Conservation (phyloP, 164 flowering plant genomes). For the Litsea cubeba region DNA sequence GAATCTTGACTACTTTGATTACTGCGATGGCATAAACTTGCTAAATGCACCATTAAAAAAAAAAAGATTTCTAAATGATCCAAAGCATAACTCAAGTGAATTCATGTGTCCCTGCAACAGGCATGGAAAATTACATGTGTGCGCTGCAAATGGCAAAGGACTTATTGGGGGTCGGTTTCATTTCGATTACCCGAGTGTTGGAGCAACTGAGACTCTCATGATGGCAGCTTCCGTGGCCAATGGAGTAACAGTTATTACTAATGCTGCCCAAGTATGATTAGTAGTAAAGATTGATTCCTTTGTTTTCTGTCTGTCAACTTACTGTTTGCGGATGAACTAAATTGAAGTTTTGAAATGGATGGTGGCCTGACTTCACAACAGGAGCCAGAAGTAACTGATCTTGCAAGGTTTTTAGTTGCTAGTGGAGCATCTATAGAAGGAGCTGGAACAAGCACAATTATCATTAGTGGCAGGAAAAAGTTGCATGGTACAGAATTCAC, state of each 20-base stretch:
- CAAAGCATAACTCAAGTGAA: background rate
- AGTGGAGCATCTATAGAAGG: slow-evolving; percentile 45
- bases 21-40: background rate
- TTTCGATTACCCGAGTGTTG: slow-evolving; percentile 53
- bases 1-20: no score
- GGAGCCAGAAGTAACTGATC: slow-evolving; percentile 55
- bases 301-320: background rate
- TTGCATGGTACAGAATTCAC: slow-evolving; percentile 34
- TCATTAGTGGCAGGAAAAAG: slow-evolving; percentile 29
- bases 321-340: background rate
- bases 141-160: slow-evolving; percentile 39
- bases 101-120: slow-evolving; percentile 19
- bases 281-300: background rate
- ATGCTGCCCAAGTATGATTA: slow-evolving; percentile 42
- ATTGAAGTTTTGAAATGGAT: background rate
- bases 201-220: slow-evolving; percentile 56
- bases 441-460: slow-evolving; percentile 31
- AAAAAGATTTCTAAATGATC: background rate
- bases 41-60: background rate
- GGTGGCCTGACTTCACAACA: slow-evolving; percentile 14
- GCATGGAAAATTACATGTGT: slow-evolving; percentile 35
- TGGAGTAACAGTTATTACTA: slow-evolving; percentile 43
- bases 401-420: slow-evolving; percentile 34
- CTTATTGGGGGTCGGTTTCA: slow-evolving; percentile 42
- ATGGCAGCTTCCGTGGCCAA: slow-evolving; percentile 61